phyloP scores from a whole-genome alignment of 2,329 filamentous ascomycete species.

The Venturiaceae sp. region DNA sequence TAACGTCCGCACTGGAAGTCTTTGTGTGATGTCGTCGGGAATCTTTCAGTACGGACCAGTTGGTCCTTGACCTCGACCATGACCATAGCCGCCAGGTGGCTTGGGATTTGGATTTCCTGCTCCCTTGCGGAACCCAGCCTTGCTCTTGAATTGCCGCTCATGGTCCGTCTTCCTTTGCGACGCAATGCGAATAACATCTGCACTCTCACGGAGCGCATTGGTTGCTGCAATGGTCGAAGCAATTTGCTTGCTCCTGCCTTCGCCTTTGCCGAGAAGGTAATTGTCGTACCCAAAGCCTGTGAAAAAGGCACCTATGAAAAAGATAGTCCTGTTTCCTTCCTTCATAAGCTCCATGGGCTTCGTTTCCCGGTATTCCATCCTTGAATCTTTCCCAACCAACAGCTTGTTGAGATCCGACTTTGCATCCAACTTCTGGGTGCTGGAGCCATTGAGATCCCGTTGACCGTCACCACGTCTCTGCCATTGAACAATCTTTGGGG shows the following conservation, averaged over 20 bases:
- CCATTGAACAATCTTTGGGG: slow-evolving; percentile 48
- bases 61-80: background rate
- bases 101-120: background rate
- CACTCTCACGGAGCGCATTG: slow-evolving; percentile 38
- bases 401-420: slow-evolving; percentile 28
- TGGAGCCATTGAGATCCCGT: slow-evolving; percentile 13
- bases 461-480: slow-evolving; percentile 14
- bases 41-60: background rate
- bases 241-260: slow-evolving; percentile 57
- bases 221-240: slow-evolving; percentile 58
- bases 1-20: too few relatives aligned
- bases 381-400: slow-evolving; percentile 24
- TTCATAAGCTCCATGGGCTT: slow-evolving; percentile 41
- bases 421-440: slow-evolving; percentile 17
- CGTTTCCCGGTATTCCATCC: slow-evolving; percentile 38
- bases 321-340: slow-evolving; percentile 45
- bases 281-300: slow-evolving; percentile 59
- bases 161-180: slow-evolving; percentile 1
- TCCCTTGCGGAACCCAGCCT: background rate
- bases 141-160: slow-evolving; percentile 3
- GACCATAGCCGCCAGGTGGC: background rate
- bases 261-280: slow-evolving; percentile 53
- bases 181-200: slow-evolving; percentile 5
- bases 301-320: slow-evolving; percentile 54
- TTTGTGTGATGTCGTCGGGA: background rate